These are phyloP conservation scores for Scedosporium dehoogii DNA, from an alignment of 2,329 filamentous ascomycete species.

Conservation along the genomic window DNA sequence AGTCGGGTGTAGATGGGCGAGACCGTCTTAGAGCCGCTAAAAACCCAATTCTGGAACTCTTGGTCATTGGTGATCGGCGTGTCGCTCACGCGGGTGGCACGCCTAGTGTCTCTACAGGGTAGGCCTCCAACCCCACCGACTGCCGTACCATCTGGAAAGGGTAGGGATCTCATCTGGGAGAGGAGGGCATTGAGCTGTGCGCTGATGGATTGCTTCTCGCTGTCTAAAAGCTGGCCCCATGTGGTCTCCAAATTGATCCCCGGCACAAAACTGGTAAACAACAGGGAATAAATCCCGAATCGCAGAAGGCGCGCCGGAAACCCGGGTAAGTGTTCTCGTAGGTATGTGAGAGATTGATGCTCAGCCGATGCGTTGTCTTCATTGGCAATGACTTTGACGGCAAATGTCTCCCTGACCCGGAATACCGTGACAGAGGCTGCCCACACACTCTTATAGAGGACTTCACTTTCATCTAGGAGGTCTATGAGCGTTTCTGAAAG, in stretches of 20 bases:
- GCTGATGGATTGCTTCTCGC: conserved; percentile 11
- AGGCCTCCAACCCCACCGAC: conserved; percentile 6
- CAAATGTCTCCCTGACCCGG: conserved; percentile 7
- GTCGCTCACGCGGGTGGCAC: not conserved
- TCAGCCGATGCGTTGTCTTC: conserved; percentile 4
- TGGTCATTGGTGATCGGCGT: not conserved
- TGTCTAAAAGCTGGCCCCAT: conserved; percentile 8
- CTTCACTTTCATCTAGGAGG: conserved; percentile 6
- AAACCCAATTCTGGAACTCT: conserved; percentile 6
- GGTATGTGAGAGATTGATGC: conserved; percentile 8
- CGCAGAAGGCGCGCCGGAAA: conserved; percentile 9
- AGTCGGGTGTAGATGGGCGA: conserved; percentile 7
- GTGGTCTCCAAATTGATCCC: conserved; percentile 9
- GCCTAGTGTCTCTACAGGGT: not conserved
- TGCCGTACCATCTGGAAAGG: conserved; percentile 6
- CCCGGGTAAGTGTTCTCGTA: conserved; percentile 8
- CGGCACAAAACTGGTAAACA: conserved; percentile 10
- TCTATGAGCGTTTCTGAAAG: conserved; percentile 9
- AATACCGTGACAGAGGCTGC: conserved; percentile 9
- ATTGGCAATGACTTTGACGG: conserved; percentile 7
- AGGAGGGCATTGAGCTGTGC: conserved; percentile 9
- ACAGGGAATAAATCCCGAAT: not conserved
- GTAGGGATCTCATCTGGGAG: conserved; percentile 8
- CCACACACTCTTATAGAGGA: conserved; percentile 8
- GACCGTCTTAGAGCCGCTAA: conserved; percentile 7